Evolutionary conservation across 2,329 filamentous ascomycete species (phyloP).

Genomic region (Diaporthe nobilis): DNA sequence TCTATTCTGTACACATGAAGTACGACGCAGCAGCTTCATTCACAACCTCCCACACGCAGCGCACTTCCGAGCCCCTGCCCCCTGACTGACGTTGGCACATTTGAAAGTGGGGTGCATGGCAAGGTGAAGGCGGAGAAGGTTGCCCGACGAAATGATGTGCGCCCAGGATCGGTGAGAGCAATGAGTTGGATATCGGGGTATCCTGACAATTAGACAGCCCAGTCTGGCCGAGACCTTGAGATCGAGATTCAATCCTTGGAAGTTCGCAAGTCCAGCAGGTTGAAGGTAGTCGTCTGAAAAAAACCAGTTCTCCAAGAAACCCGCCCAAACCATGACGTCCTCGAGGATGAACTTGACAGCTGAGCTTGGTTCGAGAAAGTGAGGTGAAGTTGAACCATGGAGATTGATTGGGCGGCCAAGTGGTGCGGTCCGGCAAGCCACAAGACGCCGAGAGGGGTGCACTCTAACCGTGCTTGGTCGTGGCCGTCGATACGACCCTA

Average conservation of each 20-base stretch:
- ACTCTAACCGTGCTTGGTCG: conserved; percentile 11
- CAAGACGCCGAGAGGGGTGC: conserved; percentile 24
- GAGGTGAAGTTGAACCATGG: conserved; percentile 6
- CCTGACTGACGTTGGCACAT: conserved; percentile 10
- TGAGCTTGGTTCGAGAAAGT: conserved; percentile 20
- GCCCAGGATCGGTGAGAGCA: conserved; percentile 28
- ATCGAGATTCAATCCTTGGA: conserved; percentile 14
- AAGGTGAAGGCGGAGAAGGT: conserved; percentile 10
- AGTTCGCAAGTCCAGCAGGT: neutral
- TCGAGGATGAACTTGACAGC: conserved; percentile 26
- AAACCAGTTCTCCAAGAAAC: conserved; percentile 3
- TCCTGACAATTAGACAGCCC: conserved; percentile 8
- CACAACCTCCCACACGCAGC: neutral
- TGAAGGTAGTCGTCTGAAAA: conserved; percentile 13
- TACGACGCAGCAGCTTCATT: neutral
- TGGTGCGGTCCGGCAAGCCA: conserved; percentile 23
- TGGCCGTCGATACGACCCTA: neutral
- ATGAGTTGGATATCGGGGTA: conserved; percentile 8
- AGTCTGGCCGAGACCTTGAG: conserved; percentile 12
- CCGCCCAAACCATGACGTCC: conserved; percentile 25
- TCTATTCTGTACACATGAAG: neutral
- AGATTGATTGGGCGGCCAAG: conserved; percentile 20
- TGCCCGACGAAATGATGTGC: conserved; percentile 7
- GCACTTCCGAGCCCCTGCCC: conserved; percentile 4
- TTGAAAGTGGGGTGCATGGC: conserved; percentile 4